These are phyloP conservation scores for Mortierella alpina DNA, from an alignment of 192 early-diverging fungal species.

Conservation along the genomic window DNA sequence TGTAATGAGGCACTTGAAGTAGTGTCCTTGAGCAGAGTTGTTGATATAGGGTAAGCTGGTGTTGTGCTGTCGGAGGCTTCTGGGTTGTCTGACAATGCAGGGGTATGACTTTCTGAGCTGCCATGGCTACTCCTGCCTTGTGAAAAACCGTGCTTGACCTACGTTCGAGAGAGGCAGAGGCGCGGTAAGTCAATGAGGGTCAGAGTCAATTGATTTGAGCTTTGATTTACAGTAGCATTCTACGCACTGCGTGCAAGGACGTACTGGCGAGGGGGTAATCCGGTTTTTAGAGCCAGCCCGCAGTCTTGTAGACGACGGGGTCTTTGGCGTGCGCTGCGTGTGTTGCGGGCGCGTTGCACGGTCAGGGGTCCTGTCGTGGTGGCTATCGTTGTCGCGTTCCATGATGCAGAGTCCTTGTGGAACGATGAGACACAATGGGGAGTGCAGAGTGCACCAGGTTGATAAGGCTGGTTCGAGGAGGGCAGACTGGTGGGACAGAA, in stretches of 20 bases:
- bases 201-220: no score
- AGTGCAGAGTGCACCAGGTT: no score
- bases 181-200: no score
- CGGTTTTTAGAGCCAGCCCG: not conserved
- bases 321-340: slow-evolving; percentile 11
- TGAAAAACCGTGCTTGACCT: no score
- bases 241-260: no score
- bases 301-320: not conserved
- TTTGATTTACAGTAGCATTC: no score
- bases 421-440: no score
- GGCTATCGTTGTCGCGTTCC: not conserved
- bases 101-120: not conserved
- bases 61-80: slow-evolving; percentile 27
- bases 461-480: no score
- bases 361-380: not conserved
- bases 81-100: not conserved
- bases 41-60: slow-evolving; percentile 21
- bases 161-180: no score
- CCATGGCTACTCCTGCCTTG: not conserved
- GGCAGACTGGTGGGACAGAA: not conserved
- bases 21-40: slow-evolving; percentile 4
- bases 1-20: slow-evolving; percentile 11
- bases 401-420: not conserved
- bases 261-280: not conserved
- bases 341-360: not conserved